phyloP scores from a whole-genome alignment of 2,329 filamentous ascomycete species.

The Sclerotinia borealis region DNA sequence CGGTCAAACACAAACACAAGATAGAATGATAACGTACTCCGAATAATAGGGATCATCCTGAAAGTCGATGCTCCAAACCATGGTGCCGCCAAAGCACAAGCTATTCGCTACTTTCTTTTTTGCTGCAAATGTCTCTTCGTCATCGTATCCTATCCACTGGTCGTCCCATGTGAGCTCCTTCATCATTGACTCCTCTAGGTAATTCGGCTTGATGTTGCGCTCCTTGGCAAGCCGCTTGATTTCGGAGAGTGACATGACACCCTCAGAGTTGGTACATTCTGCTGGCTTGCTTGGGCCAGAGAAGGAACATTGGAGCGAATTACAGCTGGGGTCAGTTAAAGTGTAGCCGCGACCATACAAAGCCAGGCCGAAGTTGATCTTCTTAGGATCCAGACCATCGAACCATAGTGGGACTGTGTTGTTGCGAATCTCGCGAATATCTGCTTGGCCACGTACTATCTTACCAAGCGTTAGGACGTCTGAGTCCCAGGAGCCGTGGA shows the following conservation, averaged over 20 bases:
- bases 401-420: constrained; percentile 42
- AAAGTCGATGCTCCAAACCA: constrained; percentile 25
- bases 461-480: constrained; percentile 32
- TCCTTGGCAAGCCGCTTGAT: constrained; percentile 11
- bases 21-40: too few species aligned
- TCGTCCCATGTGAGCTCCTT: constrained; percentile 34
- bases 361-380: constrained; percentile 40
- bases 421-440: constrained; percentile 40
- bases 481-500: constrained; percentile 37
- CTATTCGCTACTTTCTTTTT: constrained; percentile 19
- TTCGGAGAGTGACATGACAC: constrained; percentile 18
- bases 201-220: constrained; percentile 19
- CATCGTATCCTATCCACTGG: constrained; percentile 33
- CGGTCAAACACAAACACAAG: too few species aligned
- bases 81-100: constrained; percentile 22
- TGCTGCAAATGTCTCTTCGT: constrained; percentile 9
- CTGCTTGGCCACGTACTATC: constrained; percentile 37
- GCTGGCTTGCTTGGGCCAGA: constrained; percentile 19
- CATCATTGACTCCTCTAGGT: constrained; percentile 30
- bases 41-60: too few species aligned
- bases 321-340: constrained; percentile 18
- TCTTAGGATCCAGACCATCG: constrained; percentile 35
- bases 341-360: constrained; percentile 38
- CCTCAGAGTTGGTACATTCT: constrained; percentile 22
- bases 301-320: constrained; percentile 21